phyloP scores from a whole-genome alignment of 2,329 filamentous ascomycete genomes.

The Talaromyces sp. region DNA sequence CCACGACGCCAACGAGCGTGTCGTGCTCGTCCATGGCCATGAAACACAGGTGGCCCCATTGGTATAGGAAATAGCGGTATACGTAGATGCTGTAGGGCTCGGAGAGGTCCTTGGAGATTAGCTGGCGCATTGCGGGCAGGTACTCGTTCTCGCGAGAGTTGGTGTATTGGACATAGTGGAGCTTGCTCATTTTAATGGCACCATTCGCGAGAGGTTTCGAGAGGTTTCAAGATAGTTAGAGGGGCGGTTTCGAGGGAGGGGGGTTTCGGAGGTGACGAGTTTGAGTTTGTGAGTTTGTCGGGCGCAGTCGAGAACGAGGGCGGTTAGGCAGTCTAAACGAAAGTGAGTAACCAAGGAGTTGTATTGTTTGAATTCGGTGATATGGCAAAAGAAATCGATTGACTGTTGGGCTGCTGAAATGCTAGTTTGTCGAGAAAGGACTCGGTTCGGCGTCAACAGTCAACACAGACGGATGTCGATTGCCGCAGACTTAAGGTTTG shows the following conservation, averaged over 20 bases:
- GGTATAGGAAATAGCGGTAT: conserved; percentile 94
- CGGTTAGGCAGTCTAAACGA: background rate
- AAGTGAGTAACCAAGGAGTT: background rate
- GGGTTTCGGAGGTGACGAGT: background rate
- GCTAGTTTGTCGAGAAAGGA: background rate
- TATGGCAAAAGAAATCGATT: background rate
- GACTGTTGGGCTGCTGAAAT: background rate
- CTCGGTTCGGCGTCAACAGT: background rate
- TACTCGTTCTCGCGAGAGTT: conserved; percentile 58
- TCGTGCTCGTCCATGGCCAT: conserved; percentile 58
- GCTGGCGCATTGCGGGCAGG: conserved; percentile 78
- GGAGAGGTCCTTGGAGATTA: conserved; percentile 94
- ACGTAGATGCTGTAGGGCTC: conserved; percentile 99
- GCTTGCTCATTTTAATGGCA: conserved; percentile 28
- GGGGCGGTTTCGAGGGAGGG: background rate
- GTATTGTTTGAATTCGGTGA: background rate
- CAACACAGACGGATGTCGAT: no score
- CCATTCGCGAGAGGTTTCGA: background rate
- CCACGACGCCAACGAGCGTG: conserved; percentile 76
- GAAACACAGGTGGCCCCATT: conserved; percentile 97
- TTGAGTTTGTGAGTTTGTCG: background rate
- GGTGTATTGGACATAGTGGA: conserved; percentile 59
- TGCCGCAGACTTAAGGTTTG: background rate
- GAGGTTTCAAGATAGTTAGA: background rate
- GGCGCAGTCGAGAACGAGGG: background rate